phyloP scores from a whole-genome alignment of 176 grass and related monocot species.

The Bolboschoenus planiculmis region DNA sequence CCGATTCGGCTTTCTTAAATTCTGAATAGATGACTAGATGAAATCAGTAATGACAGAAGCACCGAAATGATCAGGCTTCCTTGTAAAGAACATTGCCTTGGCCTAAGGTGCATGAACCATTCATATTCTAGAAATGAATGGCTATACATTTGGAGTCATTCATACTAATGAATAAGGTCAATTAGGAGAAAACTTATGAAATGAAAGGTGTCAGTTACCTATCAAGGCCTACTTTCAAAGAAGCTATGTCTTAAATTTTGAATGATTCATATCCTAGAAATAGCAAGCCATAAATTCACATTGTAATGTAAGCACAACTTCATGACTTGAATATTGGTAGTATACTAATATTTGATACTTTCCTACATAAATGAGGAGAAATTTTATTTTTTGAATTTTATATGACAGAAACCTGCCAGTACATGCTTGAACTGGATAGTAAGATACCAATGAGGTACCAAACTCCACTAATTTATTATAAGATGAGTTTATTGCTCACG shows the following conservation, averaged over 20 bases:
- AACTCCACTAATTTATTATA: neutral
- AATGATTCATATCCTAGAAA: too few relatives aligned
- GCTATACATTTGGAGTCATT: neutral
- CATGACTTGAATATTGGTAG: neutral
- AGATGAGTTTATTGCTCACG: neutral
- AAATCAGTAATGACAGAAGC: neutral
- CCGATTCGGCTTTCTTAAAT: neutral
- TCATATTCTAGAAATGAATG: neutral
- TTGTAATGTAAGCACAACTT: too few relatives aligned
- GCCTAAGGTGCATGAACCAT: neutral
- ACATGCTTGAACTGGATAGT: neutral
- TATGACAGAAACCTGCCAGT: neutral
- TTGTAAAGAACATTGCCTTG: neutral
- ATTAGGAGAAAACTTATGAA: neutral
- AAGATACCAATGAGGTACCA: neutral
- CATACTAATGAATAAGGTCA: neutral
- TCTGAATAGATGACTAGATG: neutral
- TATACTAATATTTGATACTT: neutral
- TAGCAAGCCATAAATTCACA: too few relatives aligned
- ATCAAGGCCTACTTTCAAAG: neutral
- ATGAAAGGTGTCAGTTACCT: neutral
- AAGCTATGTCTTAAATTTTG: too few relatives aligned
- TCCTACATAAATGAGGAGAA: neutral
- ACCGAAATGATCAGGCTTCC: neutral
- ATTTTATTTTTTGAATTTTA: neutral